Base-by-base conservation (phyloP, 2,329 filamentous ascomycete species). In the Aspergillus persii region DNA sequence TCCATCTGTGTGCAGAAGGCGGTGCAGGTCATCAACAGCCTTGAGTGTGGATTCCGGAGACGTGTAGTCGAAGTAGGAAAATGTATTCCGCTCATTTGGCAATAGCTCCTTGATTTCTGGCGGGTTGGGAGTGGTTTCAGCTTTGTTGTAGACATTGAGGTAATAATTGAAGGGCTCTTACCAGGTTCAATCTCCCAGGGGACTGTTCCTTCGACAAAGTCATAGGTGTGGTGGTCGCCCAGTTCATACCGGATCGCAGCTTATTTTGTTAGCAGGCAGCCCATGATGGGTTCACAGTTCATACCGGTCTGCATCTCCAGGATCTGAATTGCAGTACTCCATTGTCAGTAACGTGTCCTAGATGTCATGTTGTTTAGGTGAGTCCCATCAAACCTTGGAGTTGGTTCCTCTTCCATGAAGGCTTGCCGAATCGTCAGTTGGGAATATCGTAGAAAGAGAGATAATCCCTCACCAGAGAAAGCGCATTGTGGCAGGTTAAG, bases 171-270 rank as follows among this genome's bases (percentile, higher is more conserved):
- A 39, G 8, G 2, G 8, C 33, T 8, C 33, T 15, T 39, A 39
- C 33, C 33, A 15, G 33, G 33, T 8, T 39, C 8, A 8, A 39
- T 39, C 6, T 49, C 15, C 48, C 58, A 61, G 31, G 64, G 58
- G 30, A 63, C 26, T 8, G 56, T 60, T 23, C 65, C 65, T n/a
- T 67, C 62, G 11, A 67, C 59, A 29, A 67, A 67, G 30, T 67
- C 65, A 53, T 65, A 67, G 47, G 30, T 57, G 51, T 63, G 61
- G 27, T 50, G 27, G n/a, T 63, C 54, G 4, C 58, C 65, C 3
- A 67, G 61, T 27, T 65, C 62, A 52, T 67, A 66, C 31, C 65
- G 62, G 27, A 66, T 53, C 3, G 63, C 64, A 29, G 63, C 64
- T 64, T 8, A 39, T 8, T 39, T 39, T 8, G 15, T 39, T 39